A percentile compares a stretch with the other conserved stretches of the same genome.
Evolutionary conservation across 768 basidiomycete genomes (phyloP).

Genomic region (Inosperma sp.): DNA sequence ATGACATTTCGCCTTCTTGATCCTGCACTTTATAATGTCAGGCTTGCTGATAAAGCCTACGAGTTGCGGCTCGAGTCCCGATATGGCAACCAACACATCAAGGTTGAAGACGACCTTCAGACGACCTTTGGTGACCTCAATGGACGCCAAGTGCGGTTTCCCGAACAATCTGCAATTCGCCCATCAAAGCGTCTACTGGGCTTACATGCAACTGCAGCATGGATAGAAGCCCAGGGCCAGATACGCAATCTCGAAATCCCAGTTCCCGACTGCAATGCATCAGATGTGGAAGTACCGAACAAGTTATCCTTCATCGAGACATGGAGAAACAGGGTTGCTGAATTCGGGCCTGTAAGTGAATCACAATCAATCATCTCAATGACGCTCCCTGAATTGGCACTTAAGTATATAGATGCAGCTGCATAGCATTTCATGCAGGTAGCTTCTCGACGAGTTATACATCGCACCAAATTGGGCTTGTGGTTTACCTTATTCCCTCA

Average conservation of each 20-base stretch:
- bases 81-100: too few relatives aligned
- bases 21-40: background rate
- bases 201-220: background rate
- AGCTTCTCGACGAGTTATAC: too few relatives aligned
- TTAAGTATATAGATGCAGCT: background rate
- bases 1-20: background rate
- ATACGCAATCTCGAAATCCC: background rate
- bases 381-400: background rate
- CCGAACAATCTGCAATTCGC: background rate
- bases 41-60: background rate
- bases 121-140: background rate
- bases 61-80: background rate
- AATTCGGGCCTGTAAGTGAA: too few relatives aligned
- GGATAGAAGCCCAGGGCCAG: background rate
- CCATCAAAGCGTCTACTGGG: background rate
- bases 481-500: too few relatives aligned
- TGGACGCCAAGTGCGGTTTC: background rate
- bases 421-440: constrained; percentile 1
- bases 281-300: background rate
- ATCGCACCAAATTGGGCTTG: too few relatives aligned
- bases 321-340: background rate
- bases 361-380: background rate
- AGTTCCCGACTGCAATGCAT: background rate
- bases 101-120: too few relatives aligned
- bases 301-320: background rate